phyloP scores from a whole-genome alignment of 306 rosid species.

The Cucurbita argyrosperma region DNA sequence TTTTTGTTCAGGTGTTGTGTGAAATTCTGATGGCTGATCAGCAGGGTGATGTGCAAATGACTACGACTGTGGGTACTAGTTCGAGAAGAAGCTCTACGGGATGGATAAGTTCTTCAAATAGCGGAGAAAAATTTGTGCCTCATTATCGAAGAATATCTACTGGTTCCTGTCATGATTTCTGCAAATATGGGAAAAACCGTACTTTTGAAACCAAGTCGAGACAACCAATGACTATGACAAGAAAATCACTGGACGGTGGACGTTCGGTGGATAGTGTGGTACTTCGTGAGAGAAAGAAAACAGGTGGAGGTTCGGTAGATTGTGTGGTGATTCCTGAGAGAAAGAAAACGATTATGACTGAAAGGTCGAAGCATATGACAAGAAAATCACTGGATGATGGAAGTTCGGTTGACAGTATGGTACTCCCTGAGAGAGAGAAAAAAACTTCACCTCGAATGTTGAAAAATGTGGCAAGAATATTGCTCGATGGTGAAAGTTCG shows the following conservation, averaged over 20 bases:
- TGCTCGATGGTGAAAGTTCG: not conserved
- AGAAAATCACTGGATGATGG: not conserved
- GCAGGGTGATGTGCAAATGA: constrained; percentile 22
- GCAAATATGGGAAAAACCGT: constrained; percentile 55
- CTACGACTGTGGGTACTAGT: constrained; percentile 13
- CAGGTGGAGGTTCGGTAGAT: constrained; percentile 13
- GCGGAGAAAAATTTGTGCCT: constrained; percentile 26
- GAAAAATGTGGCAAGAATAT: not conserved
- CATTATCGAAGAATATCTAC: constrained; percentile 66
- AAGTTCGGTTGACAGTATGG: not conserved
- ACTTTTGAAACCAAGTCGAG: constrained; percentile 25
- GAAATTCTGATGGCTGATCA: constrained; percentile 29
- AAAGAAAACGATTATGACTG: not conserved
- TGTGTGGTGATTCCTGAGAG: constrained; percentile 9
- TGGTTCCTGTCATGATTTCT: constrained; percentile 85
- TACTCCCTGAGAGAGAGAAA: not conserved
- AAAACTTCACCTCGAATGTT: not conserved
- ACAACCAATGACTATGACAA: constrained; percentile 15
- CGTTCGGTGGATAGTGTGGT: constrained; percentile 14
- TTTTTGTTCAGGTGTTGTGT: constrained; percentile 31
- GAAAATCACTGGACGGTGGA: constrained; percentile 15
- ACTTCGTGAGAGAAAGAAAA: constrained; percentile 19
- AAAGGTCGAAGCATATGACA: not conserved
- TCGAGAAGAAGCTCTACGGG: constrained; percentile 40
- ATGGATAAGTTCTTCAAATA: constrained; percentile 20